Base-by-base conservation (phyloP, 768 basidiomycete species). In the Strobilomyces confusus region DNA sequence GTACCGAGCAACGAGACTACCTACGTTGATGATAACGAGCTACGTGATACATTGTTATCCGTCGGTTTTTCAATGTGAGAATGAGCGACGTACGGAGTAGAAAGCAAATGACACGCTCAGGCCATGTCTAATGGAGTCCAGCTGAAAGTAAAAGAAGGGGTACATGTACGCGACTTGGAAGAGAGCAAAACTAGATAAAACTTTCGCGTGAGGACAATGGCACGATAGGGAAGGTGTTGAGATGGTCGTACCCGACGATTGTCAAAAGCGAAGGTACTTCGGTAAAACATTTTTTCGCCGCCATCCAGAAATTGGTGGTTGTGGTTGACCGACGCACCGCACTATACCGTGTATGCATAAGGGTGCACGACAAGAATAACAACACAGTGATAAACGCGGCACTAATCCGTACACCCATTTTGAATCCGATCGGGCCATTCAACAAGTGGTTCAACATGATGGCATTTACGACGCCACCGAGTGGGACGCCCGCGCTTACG, bases 121-220 rank as follows among this genome's bases (percentile, higher is more conserved):
- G 4, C 78, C 78, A 44, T 80, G 80, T 51, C 70, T 70, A 14
- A 81, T 72, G 3, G 82, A 73, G 44, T 80, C 76, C 7, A 83
- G 60, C 58, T 86, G 84, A 19, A 86, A 68, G 63, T 82, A 84
- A 64, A 80, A 84, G 41, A 78, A 71, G 0, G 82, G 80, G 46
- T 77, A 80, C 52, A 73, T 76, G 29, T 75, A 63, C 1, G 76
- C 77, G 1, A 68, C 56, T n/a, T 76, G 67, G 29, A 73, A 72
- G 23, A 64, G 43, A 17, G 42, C 55, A 19, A 58, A 62, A 33
- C 67, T 68, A 44, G 19, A 4, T n/a, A 20, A 15, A 29, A 29
- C 32, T 7, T 6, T 43, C 13, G 6, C n/a, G 44, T 51, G 9
- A 19, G 40, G 6, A 26, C 38, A 20, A 41, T 25, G 9, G 14